Percentiles rank a stretch among this genome's conserved stretches.
These are phyloP conservation scores for Lathyrus oleraceus DNA, from an alignment of 306 rosid species.

Conservation along the genomic window DNA sequence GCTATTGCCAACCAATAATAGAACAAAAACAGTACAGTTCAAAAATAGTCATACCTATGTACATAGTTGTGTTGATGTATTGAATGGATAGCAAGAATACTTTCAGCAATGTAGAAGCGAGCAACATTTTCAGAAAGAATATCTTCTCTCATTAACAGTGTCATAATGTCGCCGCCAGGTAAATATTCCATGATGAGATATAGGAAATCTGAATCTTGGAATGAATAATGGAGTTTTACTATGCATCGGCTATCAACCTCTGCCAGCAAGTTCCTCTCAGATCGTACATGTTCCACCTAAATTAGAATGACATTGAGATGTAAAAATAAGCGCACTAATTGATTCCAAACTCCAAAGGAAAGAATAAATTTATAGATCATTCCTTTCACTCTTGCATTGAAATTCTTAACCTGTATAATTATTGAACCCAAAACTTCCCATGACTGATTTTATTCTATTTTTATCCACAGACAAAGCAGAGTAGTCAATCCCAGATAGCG, in stretches of 20 bases:
- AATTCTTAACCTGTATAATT: conserved; percentile 15
- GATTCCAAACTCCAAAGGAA: background rate
- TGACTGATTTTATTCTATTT: conserved; percentile 20
- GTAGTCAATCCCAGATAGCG: too few relatives aligned
- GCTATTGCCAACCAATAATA: conserved; percentile 23
- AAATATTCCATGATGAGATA: conserved; percentile 99
- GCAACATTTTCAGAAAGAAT: conserved; percentile 91
- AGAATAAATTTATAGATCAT: conserved; percentile 13
- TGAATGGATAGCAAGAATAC: conserved; percentile 91
- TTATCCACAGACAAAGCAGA: background rate
- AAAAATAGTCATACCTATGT: conserved; percentile 66
- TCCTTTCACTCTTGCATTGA: conserved; percentile 19
- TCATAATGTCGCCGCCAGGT: conserved; percentile 99
- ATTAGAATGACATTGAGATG: conserved; percentile 29
- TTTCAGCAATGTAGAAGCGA: conserved; percentile 94
- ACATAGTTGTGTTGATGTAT: conserved; percentile 96
- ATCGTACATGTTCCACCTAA: conserved; percentile 98
- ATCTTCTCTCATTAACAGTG: conserved; percentile 97
- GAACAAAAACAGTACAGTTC: conserved; percentile 17
- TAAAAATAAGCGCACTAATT: conserved; percentile 19
- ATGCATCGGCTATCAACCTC: conserved; percentile 99
- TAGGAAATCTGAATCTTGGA: conserved; percentile 93
- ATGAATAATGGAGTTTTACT: conserved; percentile 90
- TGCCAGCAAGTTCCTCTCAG: conserved; percentile 98
- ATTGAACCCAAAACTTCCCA: conserved; percentile 10